phyloP scores from a whole-genome alignment of 305 asterid genomes.

The Fraxinus floribunda region DNA sequence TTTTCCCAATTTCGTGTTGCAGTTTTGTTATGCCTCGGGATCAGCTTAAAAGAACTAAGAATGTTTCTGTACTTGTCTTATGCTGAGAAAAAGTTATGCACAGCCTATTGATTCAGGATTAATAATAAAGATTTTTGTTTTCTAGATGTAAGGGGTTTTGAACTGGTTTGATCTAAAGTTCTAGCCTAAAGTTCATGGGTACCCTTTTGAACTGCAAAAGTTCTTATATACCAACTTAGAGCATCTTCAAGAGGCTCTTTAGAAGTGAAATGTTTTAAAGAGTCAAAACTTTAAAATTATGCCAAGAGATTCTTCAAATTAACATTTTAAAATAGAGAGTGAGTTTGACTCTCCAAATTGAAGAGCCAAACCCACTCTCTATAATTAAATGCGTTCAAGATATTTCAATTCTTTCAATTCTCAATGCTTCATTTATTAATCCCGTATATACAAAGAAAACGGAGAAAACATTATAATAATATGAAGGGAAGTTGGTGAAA shows the following conservation, averaged over 20 bases:
- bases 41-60: constrained; percentile 3
- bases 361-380: not conserved
- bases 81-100: not conserved
- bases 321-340: not conserved
- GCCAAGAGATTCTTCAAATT: not conserved
- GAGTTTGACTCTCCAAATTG: not conserved
- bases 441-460: not conserved
- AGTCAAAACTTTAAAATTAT: not conserved
- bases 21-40: constrained; percentile 3
- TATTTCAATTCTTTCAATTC: not conserved
- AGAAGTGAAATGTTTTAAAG: not conserved
- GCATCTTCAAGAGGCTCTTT: not conserved
- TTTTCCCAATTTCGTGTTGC: not conserved
- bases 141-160: not conserved
- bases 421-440: not conserved
- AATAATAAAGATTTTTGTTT: not conserved
- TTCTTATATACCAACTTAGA: not conserved
- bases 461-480: not conserved
- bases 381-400: not conserved
- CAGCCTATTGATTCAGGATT: not conserved
- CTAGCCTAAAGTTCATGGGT: not conserved
- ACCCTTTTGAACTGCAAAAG: not conserved
- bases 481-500: not conserved
- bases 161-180: constrained; percentile 16
- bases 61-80: constrained; percentile 12